These are phyloP conservation scores for Arthrocladium fulminans DNA, from an alignment of 2,329 filamentous ascomycete species.

Conservation along the genomic window DNA sequence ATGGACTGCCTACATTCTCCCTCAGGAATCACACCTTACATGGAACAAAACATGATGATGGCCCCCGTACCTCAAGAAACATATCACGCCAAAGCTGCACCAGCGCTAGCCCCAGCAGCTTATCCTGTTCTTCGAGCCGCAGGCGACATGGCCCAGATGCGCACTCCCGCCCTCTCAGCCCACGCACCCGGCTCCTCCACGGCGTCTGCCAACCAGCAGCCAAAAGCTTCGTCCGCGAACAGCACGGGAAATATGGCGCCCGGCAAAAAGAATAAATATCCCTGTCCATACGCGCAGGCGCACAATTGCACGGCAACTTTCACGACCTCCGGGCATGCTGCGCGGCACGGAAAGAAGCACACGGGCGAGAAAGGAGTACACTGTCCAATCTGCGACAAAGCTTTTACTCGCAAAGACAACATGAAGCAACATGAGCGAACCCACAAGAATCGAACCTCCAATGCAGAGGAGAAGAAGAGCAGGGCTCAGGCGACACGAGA, in stretches of 20 bases:
- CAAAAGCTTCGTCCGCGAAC: conserved; percentile 4
- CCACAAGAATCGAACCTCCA: conserved; percentile 34
- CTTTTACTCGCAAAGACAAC: conserved; percentile 60
- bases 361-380: conserved; percentile 61
- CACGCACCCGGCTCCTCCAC: conserved; percentile 11
- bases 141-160: conserved; percentile 11
- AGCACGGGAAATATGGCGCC: conserved; percentile 6
- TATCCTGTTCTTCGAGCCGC: conserved; percentile 8
- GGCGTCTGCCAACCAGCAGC: conserved; percentile 8
- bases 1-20: conserved; percentile 20
- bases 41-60: conserved; percentile 22
- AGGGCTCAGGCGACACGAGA: conserved; percentile 23
- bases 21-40: conserved; percentile 22
- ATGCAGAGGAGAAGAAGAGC: conserved; percentile 17
- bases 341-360: conserved; percentile 60
- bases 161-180: conserved; percentile 10
- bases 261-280: conserved; percentile 53
- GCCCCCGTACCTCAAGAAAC: conserved; percentile 8
- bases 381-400: conserved; percentile 59
- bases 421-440: conserved; percentile 62
- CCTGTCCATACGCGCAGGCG: conserved; percentile 53
- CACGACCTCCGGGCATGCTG: conserved; percentile 58
- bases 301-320: conserved; percentile 54
- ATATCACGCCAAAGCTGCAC: conserved; percentile 3
- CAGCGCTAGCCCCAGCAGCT: not conserved